phyloP scores from a whole-genome alignment of 805 yeast genomes.

The Kazachstania psychrophila region DNA sequence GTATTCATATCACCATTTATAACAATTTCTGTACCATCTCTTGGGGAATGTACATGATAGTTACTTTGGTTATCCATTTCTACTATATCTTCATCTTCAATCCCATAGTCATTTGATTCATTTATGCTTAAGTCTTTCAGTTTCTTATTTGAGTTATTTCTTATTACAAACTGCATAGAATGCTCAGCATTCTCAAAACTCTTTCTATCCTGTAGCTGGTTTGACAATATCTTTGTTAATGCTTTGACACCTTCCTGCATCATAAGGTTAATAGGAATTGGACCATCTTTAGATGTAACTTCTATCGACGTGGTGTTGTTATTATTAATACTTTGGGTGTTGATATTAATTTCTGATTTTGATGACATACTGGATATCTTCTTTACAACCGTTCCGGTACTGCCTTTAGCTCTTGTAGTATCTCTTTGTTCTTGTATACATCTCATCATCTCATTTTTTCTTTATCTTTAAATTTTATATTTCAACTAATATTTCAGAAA shows the following conservation, averaged over 20 bases:
- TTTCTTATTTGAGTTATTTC: slow-evolving; percentile 6
- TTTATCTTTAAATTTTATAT: too few species aligned
- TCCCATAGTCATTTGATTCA: neutral
- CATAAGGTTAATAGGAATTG: slow-evolving; percentile 26
- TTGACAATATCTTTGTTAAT: slow-evolving; percentile 22
- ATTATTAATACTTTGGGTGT: too few species aligned
- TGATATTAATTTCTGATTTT: too few species aligned
- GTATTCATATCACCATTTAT: slow-evolving; percentile 1
- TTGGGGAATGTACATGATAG: slow-evolving; percentile 6
- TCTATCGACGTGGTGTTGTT: slow-evolving; percentile 15
- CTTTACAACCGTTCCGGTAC: too few species aligned
- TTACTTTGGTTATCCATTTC: slow-evolving; percentile 12
- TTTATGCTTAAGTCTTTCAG: neutral
- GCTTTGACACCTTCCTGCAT: slow-evolving; percentile 31
- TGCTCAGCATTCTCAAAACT: slow-evolving; percentile 11
- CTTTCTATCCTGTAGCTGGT: slow-evolving; percentile 22
- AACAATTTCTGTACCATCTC: neutral
- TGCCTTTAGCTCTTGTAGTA: too few species aligned
- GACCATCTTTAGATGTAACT: slow-evolving; percentile 21
- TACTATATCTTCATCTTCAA: slow-evolving; percentile 6
- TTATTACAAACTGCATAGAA: slow-evolving; percentile 20
- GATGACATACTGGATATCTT: too few species aligned
- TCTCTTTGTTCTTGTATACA: too few species aligned
- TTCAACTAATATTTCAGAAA: too few species aligned
- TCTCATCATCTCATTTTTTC: neutral